Base-by-base conservation (phyloP, 1,284 basidiomycete genomes). In the Pterulicium gracile region DNA sequence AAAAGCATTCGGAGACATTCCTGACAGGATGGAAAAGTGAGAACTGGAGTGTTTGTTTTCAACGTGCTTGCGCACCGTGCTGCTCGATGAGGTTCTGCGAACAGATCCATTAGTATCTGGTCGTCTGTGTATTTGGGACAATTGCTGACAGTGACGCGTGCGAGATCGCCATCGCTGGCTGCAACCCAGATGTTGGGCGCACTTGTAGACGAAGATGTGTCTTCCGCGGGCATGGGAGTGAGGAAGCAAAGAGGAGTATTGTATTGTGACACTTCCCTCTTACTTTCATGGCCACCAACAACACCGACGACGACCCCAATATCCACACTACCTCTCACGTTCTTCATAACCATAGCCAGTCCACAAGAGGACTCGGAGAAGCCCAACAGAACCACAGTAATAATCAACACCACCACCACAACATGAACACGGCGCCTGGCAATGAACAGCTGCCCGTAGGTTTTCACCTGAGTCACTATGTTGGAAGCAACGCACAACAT, bases 101-200 rank as follows among this genome's bases (percentile, higher is more conserved):
- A 5, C 41, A 36, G 41, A 40, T 14, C 21, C 36, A 23, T 42
- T 45, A 48, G 50, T 34, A 43, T 51, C 51, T 41, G 48, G 39
- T 18, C 35, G 27, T 50, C 24, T 15, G 44, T 51, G 51, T 49
- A 50, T 42, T 34, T 32, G 46, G 49, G 43, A 35, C 7, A 36
- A 42, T 18, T 15, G 61, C 62, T 24, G 36, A 76, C 78, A 55
- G 59, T 63, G 34, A 81, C 66, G 49, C 69, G 64, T 12, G 53
- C 49, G 34, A 80, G 58, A 61, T 94, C 85, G 40, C 92, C 92
- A 59, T 95, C 90, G 20, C 79, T 82, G 1, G 91, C 88, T 20
- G 92, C 92, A 21, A 93, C 76, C 92, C 92, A 95, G 42, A 95
- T 82, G 64, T 95, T 94, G 61, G 80, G 84, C 45, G 59, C 51